phyloP scores from a whole-genome alignment of 768 basidiomycete genomes.

The Mycena alexandri region DNA sequence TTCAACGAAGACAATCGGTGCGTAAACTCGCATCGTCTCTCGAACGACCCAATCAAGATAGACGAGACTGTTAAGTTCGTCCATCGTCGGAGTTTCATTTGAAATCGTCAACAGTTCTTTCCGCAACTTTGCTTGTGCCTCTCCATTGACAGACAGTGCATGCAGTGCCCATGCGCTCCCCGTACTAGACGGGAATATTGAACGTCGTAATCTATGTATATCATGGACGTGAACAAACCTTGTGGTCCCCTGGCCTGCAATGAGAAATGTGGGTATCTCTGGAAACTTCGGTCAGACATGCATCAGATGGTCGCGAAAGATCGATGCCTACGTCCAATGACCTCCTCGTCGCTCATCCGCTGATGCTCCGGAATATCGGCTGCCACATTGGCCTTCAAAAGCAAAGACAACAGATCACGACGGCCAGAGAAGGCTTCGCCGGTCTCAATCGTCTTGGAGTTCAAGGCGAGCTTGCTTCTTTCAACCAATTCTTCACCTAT shows the following conservation, averaged over 20 bases:
- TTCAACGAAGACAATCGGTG: slow-evolving; percentile 60
- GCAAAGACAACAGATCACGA: slow-evolving; percentile 60
- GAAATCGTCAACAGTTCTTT: slow-evolving; percentile 53
- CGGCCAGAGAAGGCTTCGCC: slow-evolving; percentile 43
- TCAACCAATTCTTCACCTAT: slow-evolving; percentile 55
- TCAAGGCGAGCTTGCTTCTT: slow-evolving; percentile 53
- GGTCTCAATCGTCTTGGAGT: slow-evolving; percentile 31
- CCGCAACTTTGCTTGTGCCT: slow-evolving; percentile 57
- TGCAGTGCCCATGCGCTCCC: slow-evolving; percentile 57
- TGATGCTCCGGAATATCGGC: slow-evolving; percentile 58
- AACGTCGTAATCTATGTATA: not conserved
- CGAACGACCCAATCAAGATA: slow-evolving; percentile 58
- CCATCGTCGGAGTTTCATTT: slow-evolving; percentile 56
- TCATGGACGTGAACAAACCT: slow-evolving; percentile 32
- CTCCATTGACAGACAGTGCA: slow-evolving; percentile 51
- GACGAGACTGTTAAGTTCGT: slow-evolving; percentile 52
- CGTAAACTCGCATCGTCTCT: slow-evolving; percentile 69
- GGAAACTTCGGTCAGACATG: not conserved
- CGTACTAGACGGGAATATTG: not conserved
- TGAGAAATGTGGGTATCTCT: slow-evolving; percentile 60
- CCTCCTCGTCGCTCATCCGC: slow-evolving; percentile 61
- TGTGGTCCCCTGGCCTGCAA: slow-evolving; percentile 60
- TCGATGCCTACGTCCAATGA: slow-evolving; percentile 44
- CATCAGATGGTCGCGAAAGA: not conserved
- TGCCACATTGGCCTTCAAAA: slow-evolving; percentile 65